These are phyloP conservation scores for Flaveria robusta DNA, from an alignment of 129 eudicot genomes.

Conservation along the genomic window DNA sequence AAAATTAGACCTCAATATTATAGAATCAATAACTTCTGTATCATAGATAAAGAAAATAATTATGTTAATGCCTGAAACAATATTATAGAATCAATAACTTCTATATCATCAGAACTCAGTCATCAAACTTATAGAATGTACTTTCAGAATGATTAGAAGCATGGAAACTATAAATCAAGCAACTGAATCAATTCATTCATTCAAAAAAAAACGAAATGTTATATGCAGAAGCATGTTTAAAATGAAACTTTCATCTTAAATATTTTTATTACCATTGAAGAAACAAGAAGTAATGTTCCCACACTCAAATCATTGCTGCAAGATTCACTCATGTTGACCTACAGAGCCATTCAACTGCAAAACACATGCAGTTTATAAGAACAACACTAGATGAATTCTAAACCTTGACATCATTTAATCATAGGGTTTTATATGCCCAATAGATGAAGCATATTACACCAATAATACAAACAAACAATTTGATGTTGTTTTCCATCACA, in stretches of 20 bases:
- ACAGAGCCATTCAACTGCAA: slow-evolving; percentile 28
- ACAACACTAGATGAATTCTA: not conserved
- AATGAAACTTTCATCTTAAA: slow-evolving; percentile 22
- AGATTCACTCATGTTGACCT: slow-evolving; percentile 21
- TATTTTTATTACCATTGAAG: slow-evolving; percentile 28
- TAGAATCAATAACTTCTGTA: too few species aligned
- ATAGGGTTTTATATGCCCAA: not conserved
- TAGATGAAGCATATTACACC: slow-evolving; percentile 1
- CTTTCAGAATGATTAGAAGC: slow-evolving; percentile 1
- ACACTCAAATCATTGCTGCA: slow-evolving; percentile 9
- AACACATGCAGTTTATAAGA: slow-evolving; percentile 1
- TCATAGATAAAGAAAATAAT: not conserved
- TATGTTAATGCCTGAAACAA: not conserved
- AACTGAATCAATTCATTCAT: slow-evolving; percentile 17
- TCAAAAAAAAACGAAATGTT: slow-evolving; percentile 20
- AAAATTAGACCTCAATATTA: too few species aligned
- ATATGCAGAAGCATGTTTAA: slow-evolving; percentile 26
- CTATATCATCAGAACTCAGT: not conserved
- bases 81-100: too few species aligned
- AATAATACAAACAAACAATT: not conserved
- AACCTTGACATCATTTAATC: not conserved
- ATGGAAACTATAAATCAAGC: slow-evolving; percentile 5
- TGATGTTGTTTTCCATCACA: too few species aligned
- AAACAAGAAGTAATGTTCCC: slow-evolving; percentile 14
- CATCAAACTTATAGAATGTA: not conserved